Evolutionary conservation across 768 basidiomycete genomes (phyloP).

Genomic region (Collybiopsis confluens): DNA sequence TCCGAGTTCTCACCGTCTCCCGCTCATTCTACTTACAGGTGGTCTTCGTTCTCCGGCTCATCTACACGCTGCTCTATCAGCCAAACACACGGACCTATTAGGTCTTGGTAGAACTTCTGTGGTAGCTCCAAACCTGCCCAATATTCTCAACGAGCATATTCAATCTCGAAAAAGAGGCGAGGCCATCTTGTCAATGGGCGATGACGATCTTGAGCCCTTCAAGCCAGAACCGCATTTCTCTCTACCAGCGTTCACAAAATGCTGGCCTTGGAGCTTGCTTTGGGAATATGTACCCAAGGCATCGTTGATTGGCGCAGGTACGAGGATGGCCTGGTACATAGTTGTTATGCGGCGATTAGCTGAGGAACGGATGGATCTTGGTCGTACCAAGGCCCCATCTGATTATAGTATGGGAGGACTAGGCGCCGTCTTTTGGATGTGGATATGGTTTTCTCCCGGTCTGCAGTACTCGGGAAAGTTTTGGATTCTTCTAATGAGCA

Average conservation of each 20-base stretch:
- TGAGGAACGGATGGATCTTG: background rate
- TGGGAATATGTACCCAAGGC: slow-evolving; percentile 39
- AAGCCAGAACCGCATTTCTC: slow-evolving; percentile 2
- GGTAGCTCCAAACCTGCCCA: slow-evolving; percentile 57
- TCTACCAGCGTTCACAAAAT: slow-evolving; percentile 17
- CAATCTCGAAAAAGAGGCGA: slow-evolving; percentile 15
- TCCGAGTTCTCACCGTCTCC: slow-evolving; percentile 25
- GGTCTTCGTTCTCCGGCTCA: slow-evolving; percentile 62
- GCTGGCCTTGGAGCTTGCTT: slow-evolving; percentile 20
- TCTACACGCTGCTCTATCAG: slow-evolving; percentile 47
- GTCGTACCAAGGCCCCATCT: slow-evolving; percentile 8
- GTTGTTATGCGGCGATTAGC: slow-evolving; percentile 54
- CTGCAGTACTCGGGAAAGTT: too few species aligned
- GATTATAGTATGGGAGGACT: slow-evolving; percentile 30
- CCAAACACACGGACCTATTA: slow-evolving; percentile 64
- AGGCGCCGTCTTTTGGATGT: slow-evolving; percentile 39
- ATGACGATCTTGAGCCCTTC: slow-evolving; percentile 2
- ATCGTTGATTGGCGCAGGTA: slow-evolving; percentile 61
- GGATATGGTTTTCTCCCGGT: too few species aligned
- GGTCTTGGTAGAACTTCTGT: slow-evolving; percentile 73
- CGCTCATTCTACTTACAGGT: slow-evolving; percentile 77
- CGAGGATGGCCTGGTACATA: slow-evolving; percentile 63
- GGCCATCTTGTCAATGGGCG: background rate
- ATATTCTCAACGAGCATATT: slow-evolving; percentile 23
- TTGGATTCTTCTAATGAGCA: too few species aligned